phyloP scores from a whole-genome alignment of 192 early-diverging fungal genomes.

The Blastocladiella britannica region DNA sequence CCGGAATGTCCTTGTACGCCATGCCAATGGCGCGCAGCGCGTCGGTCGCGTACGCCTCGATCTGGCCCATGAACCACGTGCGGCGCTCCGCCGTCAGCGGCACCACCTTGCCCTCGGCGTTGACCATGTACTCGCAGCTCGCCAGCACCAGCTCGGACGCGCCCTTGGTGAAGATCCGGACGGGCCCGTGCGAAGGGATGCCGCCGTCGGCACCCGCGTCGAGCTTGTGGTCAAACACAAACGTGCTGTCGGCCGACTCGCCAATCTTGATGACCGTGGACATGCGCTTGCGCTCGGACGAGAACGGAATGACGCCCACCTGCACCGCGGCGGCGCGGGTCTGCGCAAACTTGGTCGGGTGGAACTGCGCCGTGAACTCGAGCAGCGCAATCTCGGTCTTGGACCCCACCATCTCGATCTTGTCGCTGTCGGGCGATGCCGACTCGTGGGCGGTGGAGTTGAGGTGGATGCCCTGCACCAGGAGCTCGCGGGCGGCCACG shows the following conservation, averaged over 20 bases:
- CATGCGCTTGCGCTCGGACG: constrained; percentile 79
- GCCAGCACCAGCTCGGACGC: constrained; percentile 59
- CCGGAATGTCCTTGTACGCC: constrained; percentile 35
- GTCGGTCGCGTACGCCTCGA: constrained; percentile 35
- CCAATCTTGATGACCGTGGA: constrained; percentile 34
- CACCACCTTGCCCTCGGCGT: constrained; percentile 22
- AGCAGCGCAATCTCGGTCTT: constrained; percentile 66
- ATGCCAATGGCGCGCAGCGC: constrained; percentile 57
- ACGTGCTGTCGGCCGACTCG: background rate
- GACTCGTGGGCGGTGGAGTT: constrained; percentile 61
- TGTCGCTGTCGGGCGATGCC: constrained; percentile 36
- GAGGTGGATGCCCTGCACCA: constrained; percentile 13
- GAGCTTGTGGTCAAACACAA: background rate
- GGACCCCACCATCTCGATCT: constrained; percentile 43
- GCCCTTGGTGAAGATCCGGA: constrained; percentile 32
- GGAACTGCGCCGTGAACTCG: constrained; percentile 34
- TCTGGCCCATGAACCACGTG: constrained; percentile 21
- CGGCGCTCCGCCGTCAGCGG: constrained; percentile 20
- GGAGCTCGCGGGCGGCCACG: constrained; percentile 24
- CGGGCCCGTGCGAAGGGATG: background rate
- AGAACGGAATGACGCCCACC: constrained; percentile 68
- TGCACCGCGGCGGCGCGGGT: constrained; percentile 27
- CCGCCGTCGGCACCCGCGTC: constrained; percentile 6
- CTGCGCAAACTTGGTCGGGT: constrained; percentile 37
- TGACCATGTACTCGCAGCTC: constrained; percentile 35